Conservation (phyloP, 805 yeast species). For the Candida cerambycidarum region DNA sequence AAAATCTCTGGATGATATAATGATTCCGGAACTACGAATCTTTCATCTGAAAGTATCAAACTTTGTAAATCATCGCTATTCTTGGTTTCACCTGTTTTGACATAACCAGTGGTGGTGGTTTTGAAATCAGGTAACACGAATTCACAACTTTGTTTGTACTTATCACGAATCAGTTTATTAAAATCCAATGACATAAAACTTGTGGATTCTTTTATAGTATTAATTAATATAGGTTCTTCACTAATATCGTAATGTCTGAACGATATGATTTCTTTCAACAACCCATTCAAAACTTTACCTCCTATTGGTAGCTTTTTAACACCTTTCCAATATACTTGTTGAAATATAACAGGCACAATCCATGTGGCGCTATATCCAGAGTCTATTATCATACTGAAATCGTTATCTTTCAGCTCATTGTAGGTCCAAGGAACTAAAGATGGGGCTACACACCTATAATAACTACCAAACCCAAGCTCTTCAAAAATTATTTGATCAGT, state of each 20-base stretch:
- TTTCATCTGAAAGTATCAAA: conserved; percentile 71
- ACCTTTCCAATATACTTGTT: conserved; percentile 73
- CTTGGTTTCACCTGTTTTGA: conserved; percentile 27
- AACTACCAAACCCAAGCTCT: conserved; percentile 77
- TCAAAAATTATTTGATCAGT: conserved; percentile 93
- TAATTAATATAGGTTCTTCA: conserved; percentile 83
- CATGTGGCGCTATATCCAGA: conserved; percentile 87
- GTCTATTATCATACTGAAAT: conserved; percentile 80
- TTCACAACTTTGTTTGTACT: conserved; percentile 47
- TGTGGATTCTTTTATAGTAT: conserved; percentile 79
- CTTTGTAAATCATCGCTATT: conserved; percentile 56
- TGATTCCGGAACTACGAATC: conserved; percentile 85
- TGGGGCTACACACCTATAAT: conserved; percentile 65
- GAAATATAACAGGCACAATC: conserved; percentile 80
- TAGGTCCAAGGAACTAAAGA: conserved; percentile 39
- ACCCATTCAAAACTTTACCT: conserved; percentile 81
- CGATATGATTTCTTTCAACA: conserved; percentile 78
- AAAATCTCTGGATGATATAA: conserved; percentile 79
- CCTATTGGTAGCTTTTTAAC: conserved; percentile 80
- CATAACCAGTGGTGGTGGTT: conserved; percentile 73
- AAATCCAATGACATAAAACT: conserved; percentile 69
- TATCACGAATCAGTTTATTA: conserved; percentile 41
- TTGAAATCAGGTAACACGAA: conserved; percentile 88
- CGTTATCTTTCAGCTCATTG: conserved; percentile 27
- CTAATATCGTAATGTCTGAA: conserved; percentile 90